These are phyloP conservation scores for Ophiocordyceps australis DNA, from an alignment of 2,329 filamentous ascomycete genomes.

Conservation along the genomic window DNA sequence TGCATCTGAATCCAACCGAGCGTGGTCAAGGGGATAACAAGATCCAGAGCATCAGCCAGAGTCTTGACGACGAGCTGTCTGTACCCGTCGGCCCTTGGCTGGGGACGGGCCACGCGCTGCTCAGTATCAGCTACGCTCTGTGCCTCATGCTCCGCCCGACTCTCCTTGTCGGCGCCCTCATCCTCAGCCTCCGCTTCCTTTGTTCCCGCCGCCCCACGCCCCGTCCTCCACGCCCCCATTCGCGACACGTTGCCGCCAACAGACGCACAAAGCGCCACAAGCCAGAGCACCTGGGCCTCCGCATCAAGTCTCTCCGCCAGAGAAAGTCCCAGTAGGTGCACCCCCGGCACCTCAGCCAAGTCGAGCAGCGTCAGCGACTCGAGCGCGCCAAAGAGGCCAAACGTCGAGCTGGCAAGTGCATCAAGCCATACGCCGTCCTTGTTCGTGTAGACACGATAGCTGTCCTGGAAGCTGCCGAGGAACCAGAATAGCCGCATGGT, in stretches of 20 bases:
- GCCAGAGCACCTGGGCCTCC: conserved; percentile 54
- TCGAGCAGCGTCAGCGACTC: conserved; percentile 47
- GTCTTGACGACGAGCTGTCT: conserved; percentile 25
- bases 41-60: conserved; percentile 39
- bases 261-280: conserved; percentile 38
- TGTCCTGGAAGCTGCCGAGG: conserved; percentile 36
- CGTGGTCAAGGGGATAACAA: conserved; percentile 39
- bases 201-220: conserved; percentile 13
- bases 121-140: too few species aligned
- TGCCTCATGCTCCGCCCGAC: conserved; percentile 13
- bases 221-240: conserved; percentile 17
- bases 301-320: conserved; percentile 26
- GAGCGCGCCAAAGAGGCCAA: conserved; percentile 48
- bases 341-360: conserved; percentile 20
- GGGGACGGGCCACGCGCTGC: too few species aligned
- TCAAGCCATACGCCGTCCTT: conserved; percentile 30
- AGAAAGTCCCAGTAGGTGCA: conserved; percentile 33
- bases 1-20: conserved; percentile 41
- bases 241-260: conserved; percentile 22
- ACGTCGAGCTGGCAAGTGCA: conserved; percentile 35
- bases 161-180: conserved; percentile 9
- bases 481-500: conserved; percentile 54
- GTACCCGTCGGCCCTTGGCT: conserved; percentile 11
- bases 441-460: conserved; percentile 16
- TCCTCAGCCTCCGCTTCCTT: conserved; percentile 3